Conservation (phyloP, 768 basidiomycete species). For the Suillus alpinus region DNA sequence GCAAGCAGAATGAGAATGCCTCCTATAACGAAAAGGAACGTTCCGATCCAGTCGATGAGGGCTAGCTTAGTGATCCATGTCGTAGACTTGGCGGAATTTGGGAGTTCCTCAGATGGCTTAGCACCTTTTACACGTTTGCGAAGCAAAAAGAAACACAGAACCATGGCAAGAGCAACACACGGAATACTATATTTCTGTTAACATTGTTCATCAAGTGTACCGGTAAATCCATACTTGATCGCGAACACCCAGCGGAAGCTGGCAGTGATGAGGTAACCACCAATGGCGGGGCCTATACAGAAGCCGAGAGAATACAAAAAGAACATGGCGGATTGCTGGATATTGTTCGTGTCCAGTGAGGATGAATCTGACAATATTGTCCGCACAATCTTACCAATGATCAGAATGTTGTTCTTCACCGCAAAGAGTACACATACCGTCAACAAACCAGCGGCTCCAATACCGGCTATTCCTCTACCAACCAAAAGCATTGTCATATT, state of each 20-base stretch:
- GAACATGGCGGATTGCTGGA: slow-evolving; percentile 41
- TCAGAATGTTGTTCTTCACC: not conserved
- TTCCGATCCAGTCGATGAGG: slow-evolving; percentile 48
- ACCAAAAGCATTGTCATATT: slow-evolving; percentile 46
- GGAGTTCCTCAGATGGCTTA: slow-evolving; percentile 13
- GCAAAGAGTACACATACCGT: slow-evolving; percentile 20
- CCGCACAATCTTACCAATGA: slow-evolving; percentile 34
- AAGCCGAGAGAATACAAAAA: slow-evolving; percentile 44
- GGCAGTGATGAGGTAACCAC: slow-evolving; percentile 36
- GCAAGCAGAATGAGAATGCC: slow-evolving; percentile 48
- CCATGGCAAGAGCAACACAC: slow-evolving; percentile 31
- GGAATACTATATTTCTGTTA: slow-evolving; percentile 36
- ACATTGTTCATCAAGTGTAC: not conserved
- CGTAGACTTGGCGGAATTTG: not conserved
- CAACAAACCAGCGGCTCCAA: slow-evolving; percentile 45
- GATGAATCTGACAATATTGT: slow-evolving; percentile 43
- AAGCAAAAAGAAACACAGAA: slow-evolving; percentile 41
- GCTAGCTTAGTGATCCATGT: slow-evolving; percentile 28
- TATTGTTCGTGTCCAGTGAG: slow-evolving; percentile 41
- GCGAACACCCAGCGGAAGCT: slow-evolving; percentile 55
- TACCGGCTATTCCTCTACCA: slow-evolving; percentile 48
- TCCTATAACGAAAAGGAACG: slow-evolving; percentile 39
- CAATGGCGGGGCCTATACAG: slow-evolving; percentile 41
- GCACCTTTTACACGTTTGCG: slow-evolving; percentile 28
- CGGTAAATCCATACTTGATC: slow-evolving; percentile 42